A percentile compares a stretch with the other conserved stretches of the same genome.
Conservation (phyloP, 306 rosid species). For the Castanopsis chinensis region DNA sequence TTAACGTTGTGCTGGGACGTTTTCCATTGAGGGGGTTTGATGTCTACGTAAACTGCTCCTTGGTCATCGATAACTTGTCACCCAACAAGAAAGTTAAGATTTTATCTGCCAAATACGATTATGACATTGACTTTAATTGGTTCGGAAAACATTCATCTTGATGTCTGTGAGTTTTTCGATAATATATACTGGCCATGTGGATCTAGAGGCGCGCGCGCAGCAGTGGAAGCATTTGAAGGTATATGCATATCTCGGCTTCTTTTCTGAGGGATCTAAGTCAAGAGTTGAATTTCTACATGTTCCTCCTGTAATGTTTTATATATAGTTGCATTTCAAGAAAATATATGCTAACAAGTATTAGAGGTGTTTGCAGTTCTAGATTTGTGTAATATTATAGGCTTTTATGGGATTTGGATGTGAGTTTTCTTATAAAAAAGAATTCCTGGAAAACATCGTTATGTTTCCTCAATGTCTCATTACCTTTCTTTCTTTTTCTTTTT, state of each 20-base stretch:
- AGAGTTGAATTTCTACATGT: background rate
- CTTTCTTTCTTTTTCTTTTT: background rate
- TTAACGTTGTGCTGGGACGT: conserved; percentile 24
- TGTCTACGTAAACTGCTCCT: conserved; percentile 27
- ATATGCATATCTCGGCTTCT: background rate
- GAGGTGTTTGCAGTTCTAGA: background rate
- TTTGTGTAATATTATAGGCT: background rate
- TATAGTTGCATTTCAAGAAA: background rate
- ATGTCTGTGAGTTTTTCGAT: background rate
- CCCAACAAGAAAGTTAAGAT: conserved; percentile 20
- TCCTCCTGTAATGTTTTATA: background rate
- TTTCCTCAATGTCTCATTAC: background rate
- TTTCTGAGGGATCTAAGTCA: background rate
- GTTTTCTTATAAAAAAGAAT: background rate
- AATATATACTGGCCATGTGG: background rate
- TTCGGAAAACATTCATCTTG: background rate
- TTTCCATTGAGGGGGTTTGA: conserved; percentile 11
- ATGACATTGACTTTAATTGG: background rate
- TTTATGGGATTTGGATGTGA: background rate
- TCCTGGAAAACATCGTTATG: background rate
- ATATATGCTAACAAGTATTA: background rate
- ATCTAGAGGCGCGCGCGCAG: background rate
- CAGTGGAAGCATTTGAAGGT: too few species aligned
- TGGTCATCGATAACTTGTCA: conserved; percentile 40
- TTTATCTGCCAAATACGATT: conserved; percentile 21